Percentiles rank a stretch among this genome's conserved stretches.
Conservation (phyloP, 805 yeast genomes). For the Barnettozyma sucrosica region DNA sequence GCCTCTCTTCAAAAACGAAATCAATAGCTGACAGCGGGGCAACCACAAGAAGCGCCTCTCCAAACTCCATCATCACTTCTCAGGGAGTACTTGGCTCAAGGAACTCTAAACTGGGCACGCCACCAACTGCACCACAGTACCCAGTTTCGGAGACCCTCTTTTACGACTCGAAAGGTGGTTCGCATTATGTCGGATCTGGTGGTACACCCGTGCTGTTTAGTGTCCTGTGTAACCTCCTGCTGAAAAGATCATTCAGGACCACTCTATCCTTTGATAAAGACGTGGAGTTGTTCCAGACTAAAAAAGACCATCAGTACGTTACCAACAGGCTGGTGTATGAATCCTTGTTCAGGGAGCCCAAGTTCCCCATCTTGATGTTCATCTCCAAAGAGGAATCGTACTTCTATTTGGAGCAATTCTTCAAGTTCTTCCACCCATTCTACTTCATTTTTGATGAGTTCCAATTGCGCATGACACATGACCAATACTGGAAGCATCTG, state of each 20-base stretch:
- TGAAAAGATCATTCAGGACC: conserved; percentile 29
- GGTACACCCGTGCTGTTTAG: conserved; percentile 41
- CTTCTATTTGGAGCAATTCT: conserved; percentile 33
- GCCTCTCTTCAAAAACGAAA: not conserved
- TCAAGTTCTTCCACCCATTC: conserved; percentile 39
- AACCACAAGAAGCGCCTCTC: not conserved
- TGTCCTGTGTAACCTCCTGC: conserved; percentile 37
- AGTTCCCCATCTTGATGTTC: conserved; percentile 36
- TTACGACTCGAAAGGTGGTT: conserved; percentile 40
- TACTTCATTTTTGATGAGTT: conserved; percentile 35
- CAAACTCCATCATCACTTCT: not conserved
- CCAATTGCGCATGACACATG: conserved; percentile 30
- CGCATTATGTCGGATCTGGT: conserved; percentile 42
- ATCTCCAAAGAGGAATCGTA: conserved; percentile 32
- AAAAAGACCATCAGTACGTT: conserved; percentile 10
- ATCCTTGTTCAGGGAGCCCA: conserved; percentile 14
- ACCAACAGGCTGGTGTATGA: conserved; percentile 9
- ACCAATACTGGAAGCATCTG: conserved; percentile 32
- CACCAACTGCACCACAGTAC: conserved; percentile 1
- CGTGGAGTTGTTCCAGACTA: conserved; percentile 19
- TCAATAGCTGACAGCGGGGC: conserved; percentile 3
- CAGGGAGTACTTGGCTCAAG: not conserved
- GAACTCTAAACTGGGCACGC: not conserved
- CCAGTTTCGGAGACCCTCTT: conserved; percentile 28
- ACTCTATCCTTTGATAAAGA: conserved; percentile 32